phyloP scores from a whole-genome alignment of 257 asterid species.

The Ocimum tenuiflorum region DNA sequence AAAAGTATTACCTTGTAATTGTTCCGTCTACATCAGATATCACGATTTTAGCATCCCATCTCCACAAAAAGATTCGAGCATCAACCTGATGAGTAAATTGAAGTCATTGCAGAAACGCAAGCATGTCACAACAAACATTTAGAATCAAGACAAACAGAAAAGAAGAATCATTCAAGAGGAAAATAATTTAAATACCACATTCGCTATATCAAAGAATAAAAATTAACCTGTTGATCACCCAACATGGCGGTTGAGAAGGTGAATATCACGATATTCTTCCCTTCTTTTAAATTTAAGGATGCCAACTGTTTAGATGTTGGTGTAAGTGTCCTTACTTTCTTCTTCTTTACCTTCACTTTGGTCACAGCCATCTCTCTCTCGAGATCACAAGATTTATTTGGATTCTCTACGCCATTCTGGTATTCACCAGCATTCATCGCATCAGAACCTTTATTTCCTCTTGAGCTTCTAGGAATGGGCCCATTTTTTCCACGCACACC shows the following conservation, averaged over 20 bases:
- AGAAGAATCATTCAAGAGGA: not conserved
- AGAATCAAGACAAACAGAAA: not conserved
- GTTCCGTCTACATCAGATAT: constrained; percentile 99
- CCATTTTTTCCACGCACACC: constrained; percentile 38
- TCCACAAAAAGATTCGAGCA: constrained; percentile 85
- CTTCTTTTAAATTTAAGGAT: constrained; percentile 70
- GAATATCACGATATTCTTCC: constrained; percentile 62
- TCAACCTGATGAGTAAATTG: constrained; percentile 56
- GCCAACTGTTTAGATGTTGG: constrained; percentile 83
- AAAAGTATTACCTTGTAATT: constrained; percentile 60
- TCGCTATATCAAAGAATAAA: not conserved
- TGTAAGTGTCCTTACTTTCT: constrained; percentile 37
- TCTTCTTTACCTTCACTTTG: constrained; percentile 41
- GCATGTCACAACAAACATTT: constrained; percentile 5
- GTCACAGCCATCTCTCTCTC: constrained; percentile 29
- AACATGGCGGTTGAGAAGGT: constrained; percentile 89
- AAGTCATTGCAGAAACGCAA: constrained; percentile 17
- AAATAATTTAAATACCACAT: not conserved
- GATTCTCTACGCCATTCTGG: constrained; percentile 17
- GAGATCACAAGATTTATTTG: constrained; percentile 19
- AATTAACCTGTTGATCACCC: constrained; percentile 80
- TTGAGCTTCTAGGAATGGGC: constrained; percentile 43
- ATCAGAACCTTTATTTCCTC: constrained; percentile 27
- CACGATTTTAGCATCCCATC: constrained; percentile 76
- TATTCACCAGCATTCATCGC: constrained; percentile 15